These are phyloP conservation scores for Biancaea sappan DNA, from an alignment of 306 rosid genomes.

Conservation along the genomic window DNA sequence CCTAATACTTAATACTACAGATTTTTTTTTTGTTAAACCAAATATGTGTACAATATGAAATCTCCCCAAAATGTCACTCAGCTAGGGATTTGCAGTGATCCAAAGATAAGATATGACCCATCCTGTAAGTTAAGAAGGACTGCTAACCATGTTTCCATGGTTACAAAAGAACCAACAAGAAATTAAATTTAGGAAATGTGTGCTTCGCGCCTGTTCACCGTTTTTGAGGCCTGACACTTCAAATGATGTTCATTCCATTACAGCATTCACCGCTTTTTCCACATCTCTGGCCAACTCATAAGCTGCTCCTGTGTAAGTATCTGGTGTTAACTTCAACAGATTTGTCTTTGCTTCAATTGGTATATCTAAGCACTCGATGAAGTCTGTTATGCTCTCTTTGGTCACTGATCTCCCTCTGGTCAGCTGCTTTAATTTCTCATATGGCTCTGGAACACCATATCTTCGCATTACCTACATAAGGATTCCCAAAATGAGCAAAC, in stretches of 20 bases:
- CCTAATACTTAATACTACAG: not conserved
- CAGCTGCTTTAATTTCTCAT: slow-evolving; percentile 83
- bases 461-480: slow-evolving; percentile 81
- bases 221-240: not conserved
- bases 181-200: not conserved
- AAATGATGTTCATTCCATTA: slow-evolving; percentile 27
- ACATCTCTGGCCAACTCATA: slow-evolving; percentile 70
- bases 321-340: slow-evolving; percentile 73
- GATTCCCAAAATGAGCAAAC: slow-evolving; percentile 13
- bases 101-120: not conserved
- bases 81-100: not conserved
- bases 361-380: slow-evolving; percentile 72
- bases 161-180: not conserved
- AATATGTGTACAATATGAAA: not conserved
- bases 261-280: slow-evolving; percentile 49
- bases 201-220: not conserved
- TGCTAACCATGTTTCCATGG: not conserved
- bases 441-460: slow-evolving; percentile 92
- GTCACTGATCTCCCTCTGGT: slow-evolving; percentile 89
- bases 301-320: slow-evolving; percentile 82
- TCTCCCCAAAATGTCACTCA: not conserved
- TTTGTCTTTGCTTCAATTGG: slow-evolving; percentile 68
- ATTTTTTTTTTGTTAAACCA: not conserved
- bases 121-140: too few species aligned
- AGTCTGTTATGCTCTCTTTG: slow-evolving; percentile 70